phyloP scores from a whole-genome alignment of 202 grass and related monocot species.

The Miscanthus sacchariflorus region DNA sequence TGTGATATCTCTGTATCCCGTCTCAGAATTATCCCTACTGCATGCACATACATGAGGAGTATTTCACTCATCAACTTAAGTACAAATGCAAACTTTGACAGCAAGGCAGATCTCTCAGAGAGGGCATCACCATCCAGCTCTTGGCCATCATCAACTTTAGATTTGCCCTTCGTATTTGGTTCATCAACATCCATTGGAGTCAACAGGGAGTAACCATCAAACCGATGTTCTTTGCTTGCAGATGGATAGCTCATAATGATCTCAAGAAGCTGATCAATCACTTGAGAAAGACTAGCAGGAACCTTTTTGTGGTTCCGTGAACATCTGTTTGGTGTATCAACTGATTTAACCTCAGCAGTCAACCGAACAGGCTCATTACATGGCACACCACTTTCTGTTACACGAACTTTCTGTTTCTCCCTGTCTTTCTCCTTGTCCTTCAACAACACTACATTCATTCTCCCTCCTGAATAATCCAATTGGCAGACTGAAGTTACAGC shows the following conservation, averaged over 20 bases:
- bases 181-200: conserved; percentile 73
- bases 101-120: conserved; percentile 61
- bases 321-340: conserved; percentile 67
- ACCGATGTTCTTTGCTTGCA: conserved; percentile 46
- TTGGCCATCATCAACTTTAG: conserved; percentile 69
- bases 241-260: conserved; percentile 76
- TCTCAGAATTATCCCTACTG: conserved; percentile 72
- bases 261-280: conserved; percentile 82
- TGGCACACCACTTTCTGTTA: conserved; percentile 46
- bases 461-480: conserved; percentile 69
- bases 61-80: conserved; percentile 87
- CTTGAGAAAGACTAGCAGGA: conserved; percentile 65
- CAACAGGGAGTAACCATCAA: conserved; percentile 41
- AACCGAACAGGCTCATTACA: conserved; percentile 59
- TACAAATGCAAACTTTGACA: conserved; percentile 72
- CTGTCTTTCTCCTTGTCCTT: conserved; percentile 90
- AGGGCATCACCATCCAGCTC: conserved; percentile 42
- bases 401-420: conserved; percentile 56
- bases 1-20: conserved; percentile 72
- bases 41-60: conserved; percentile 78
- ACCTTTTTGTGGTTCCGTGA: conserved; percentile 66
- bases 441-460: conserved; percentile 64
- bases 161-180: conserved; percentile 70
- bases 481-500: conserved; percentile 77
- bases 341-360: conserved; percentile 57